A percentile compares a stretch with the other conserved stretches of the same genome.
These are phyloP conservation scores for Ananas comosus DNA, from an alignment of 176 grass and related monocot genomes.

Conservation along the genomic window DNA sequence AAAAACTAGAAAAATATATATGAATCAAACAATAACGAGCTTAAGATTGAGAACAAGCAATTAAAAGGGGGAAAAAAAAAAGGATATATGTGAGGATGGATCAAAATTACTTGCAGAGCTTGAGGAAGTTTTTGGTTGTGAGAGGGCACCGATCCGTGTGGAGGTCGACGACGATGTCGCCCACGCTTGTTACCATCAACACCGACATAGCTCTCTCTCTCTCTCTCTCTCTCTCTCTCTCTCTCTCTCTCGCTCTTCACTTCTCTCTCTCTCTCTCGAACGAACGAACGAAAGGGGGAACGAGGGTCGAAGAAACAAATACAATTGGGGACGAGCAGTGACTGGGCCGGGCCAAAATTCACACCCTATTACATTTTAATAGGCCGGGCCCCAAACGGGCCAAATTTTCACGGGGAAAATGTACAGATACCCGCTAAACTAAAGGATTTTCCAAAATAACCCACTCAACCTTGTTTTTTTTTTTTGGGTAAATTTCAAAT, in stretches of 20 bases:
- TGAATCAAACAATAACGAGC: not conserved
- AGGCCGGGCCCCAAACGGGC: no score
- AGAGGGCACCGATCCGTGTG: conserved; percentile 63
- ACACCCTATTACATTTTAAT: no score
- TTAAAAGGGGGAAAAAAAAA: not conserved
- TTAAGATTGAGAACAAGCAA: not conserved
- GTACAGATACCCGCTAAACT: no score
- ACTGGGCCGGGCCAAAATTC: no score
- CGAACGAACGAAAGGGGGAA: no score
- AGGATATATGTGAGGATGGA: not conserved
- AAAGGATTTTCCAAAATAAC: no score
- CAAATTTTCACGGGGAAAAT: no score
- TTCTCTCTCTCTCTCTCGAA: not conserved
- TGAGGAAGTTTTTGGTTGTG: conserved; percentile 95
- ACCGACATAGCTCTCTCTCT: conserved; percentile 53
- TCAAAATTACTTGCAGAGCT: conserved; percentile 79
- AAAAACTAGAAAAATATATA: not conserved
- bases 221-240: not conserved
- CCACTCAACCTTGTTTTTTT: no score
- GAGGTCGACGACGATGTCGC: conserved; percentile 82
- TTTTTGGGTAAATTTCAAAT: no score
- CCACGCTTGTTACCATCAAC: conserved; percentile 78
- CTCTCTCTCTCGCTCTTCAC: not conserved
- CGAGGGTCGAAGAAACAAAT: no score
- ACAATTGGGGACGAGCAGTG: no score